Percentiles rank a stretch among this genome's conserved stretches.
phyloP scores from a whole-genome alignment of 805 yeast genomes.

The Nakazawaea peltata region DNA sequence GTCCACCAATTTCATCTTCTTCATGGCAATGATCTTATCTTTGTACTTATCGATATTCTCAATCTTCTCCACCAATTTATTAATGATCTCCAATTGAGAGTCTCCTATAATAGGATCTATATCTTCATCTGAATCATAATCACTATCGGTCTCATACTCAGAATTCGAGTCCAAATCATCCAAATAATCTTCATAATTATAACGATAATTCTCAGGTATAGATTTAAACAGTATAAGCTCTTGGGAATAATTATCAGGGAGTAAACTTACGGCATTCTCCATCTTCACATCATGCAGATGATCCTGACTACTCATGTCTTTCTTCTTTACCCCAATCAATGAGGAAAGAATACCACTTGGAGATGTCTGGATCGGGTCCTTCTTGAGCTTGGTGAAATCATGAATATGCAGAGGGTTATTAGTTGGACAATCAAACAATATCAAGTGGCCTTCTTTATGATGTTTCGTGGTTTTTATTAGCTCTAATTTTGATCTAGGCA shows the following conservation, averaged over 20 bases:
- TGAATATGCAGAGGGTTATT: slow-evolving; percentile 24
- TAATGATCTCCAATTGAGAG: slow-evolving; percentile 39
- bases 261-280: slow-evolving; percentile 24
- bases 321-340: slow-evolving; percentile 19
- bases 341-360: slow-evolving; percentile 17
- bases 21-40: slow-evolving; percentile 17
- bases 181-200: slow-evolving; percentile 30
- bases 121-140: slow-evolving; percentile 29
- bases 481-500: neutral
- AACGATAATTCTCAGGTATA: slow-evolving; percentile 27
- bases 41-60: slow-evolving; percentile 29
- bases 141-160: slow-evolving; percentile 18
- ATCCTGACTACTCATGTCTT: slow-evolving; percentile 16
- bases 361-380: slow-evolving; percentile 20
- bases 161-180: slow-evolving; percentile 13
- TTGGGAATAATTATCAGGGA: slow-evolving; percentile 27
- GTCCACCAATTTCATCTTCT: slow-evolving; percentile 27
- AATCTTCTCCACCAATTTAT: slow-evolving; percentile 37
- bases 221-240: slow-evolving; percentile 25
- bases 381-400: slow-evolving; percentile 24
- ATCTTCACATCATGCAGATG: slow-evolving; percentile 18
- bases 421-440: slow-evolving; percentile 20
- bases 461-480: slow-evolving; percentile 7
- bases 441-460: slow-evolving; percentile 19
- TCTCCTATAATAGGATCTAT: slow-evolving; percentile 43